A percentile compares a stretch with the other conserved stretches of the same genome.
Conservation (phyloP, 75 land plant genomes). For the Pseudotsuga menziesii region DNA sequence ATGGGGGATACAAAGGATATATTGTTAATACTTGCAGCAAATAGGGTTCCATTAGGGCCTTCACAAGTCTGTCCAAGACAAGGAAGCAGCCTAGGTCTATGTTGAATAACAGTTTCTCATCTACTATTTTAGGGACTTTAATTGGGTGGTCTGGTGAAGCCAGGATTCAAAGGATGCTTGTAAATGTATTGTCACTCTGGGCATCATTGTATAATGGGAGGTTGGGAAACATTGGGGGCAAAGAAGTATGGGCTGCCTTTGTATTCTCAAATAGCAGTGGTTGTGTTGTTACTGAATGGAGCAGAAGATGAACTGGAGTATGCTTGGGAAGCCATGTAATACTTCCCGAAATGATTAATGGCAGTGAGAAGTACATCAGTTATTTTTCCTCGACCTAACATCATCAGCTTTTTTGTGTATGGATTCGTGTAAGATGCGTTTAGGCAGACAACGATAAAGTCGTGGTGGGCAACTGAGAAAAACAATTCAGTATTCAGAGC, state of each 20-base stretch:
- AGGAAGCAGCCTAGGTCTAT: slow-evolving; percentile 31
- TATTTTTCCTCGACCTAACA: slow-evolving; percentile 31
- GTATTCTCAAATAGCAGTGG: too few species aligned
- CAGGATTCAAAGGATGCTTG: slow-evolving; percentile 18
- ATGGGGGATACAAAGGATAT: too few species aligned
- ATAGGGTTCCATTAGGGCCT: slow-evolving; percentile 28
- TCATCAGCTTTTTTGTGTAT: slow-evolving; percentile 11
- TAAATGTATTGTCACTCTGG: slow-evolving; percentile 13
- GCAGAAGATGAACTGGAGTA: background rate
- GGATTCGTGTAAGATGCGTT: slow-evolving; percentile 22
- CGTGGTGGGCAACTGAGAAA: slow-evolving; percentile 20
- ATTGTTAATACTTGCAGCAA: slow-evolving; percentile 13
- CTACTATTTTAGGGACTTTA: slow-evolving; percentile 31
- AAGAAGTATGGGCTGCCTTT: background rate
- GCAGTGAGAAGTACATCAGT: slow-evolving; percentile 26
- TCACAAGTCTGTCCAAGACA: slow-evolving; percentile 31
- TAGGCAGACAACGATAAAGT: slow-evolving; percentile 20
- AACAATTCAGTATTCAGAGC: slow-evolving; percentile 23
- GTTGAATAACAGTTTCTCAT: slow-evolving; percentile 36
- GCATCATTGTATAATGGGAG: slow-evolving; percentile 40
- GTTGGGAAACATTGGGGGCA: background rate
- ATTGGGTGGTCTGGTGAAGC: slow-evolving; percentile 23
- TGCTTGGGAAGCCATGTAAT: too few species aligned
- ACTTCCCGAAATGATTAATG: background rate
- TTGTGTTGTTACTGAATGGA: too few species aligned